A percentile compares a stretch with the other conserved stretches of the same genome.
phyloP scores from a whole-genome alignment of 2,329 filamentous ascomycete genomes.

The Aspergillus piperis region DNA sequence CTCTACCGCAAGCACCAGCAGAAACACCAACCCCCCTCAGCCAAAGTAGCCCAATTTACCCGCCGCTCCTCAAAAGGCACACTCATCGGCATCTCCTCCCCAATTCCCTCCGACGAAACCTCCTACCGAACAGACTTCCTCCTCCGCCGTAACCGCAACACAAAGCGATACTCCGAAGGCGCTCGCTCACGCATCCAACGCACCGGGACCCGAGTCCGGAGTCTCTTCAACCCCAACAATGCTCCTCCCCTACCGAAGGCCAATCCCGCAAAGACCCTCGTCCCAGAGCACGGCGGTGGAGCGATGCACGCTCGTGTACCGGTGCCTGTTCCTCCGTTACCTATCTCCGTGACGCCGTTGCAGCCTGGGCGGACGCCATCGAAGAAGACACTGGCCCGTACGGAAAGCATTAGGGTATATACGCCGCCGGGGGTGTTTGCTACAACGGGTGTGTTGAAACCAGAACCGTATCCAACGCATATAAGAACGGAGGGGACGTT shows the following conservation, averaged over 20 bases:
- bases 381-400: slow-evolving; percentile 32
- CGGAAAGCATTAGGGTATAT: slow-evolving; percentile 51
- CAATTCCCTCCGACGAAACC: slow-evolving; percentile 45
- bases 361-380: slow-evolving; percentile 20
- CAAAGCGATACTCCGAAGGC: slow-evolving; percentile 26
- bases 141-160: slow-evolving; percentile 28
- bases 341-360: slow-evolving; percentile 17
- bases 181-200: slow-evolving; percentile 37
- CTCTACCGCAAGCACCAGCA: slow-evolving; percentile 36
- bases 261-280: not conserved
- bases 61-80: slow-evolving; percentile 36
- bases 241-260: not conserved
- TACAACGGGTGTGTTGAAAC: slow-evolving; percentile 28
- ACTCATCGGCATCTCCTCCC: slow-evolving; percentile 43
- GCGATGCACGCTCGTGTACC: not conserved
- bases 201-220: slow-evolving; percentile 40
- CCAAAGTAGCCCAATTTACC: slow-evolving; percentile 31
- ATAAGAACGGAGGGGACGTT: slow-evolving; percentile 34
- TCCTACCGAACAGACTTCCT: slow-evolving; percentile 50
- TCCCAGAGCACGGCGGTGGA: not conserved
- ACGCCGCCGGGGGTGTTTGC: slow-evolving; percentile 42
- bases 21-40: slow-evolving; percentile 17
- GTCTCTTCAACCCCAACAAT: slow-evolving; percentile 34
- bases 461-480: slow-evolving; percentile 27
- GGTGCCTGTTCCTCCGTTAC: slow-evolving; percentile 18